These are phyloP conservation scores for Neofusicoccum sp. DNA, from an alignment of 2,329 filamentous ascomycete genomes.

Conservation along the genomic window DNA sequence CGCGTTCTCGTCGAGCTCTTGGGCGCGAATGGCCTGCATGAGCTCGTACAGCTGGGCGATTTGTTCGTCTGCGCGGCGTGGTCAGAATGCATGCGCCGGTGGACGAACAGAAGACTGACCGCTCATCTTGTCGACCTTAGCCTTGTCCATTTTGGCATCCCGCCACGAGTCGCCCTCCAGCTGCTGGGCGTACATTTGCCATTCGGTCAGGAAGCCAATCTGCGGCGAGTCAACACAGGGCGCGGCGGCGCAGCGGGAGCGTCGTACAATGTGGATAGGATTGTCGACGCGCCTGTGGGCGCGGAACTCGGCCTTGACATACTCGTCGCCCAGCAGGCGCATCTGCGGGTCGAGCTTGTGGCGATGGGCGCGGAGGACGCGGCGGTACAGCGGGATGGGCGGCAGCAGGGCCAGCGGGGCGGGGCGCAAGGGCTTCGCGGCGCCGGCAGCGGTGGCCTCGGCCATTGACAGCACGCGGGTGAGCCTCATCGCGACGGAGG, in stretches of 20 bases:
- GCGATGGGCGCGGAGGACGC: constrained; percentile 83
- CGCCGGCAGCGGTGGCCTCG: constrained; percentile 37
- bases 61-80: constrained; percentile 72
- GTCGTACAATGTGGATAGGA: constrained; percentile 80
- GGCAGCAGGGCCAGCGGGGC: constrained; percentile 73
- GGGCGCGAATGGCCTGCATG: constrained; percentile 75
- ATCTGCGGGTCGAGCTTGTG: constrained; percentile 72
- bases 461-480: constrained; percentile 31
- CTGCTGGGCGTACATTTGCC: constrained; percentile 93
- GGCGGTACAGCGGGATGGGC: constrained; percentile 85
- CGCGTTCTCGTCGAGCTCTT: constrained; percentile 52
- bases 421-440: constrained; percentile 37
- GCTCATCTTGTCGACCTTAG: constrained; percentile 91
- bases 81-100: neutral
- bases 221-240: constrained; percentile 39
- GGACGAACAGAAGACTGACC: constrained; percentile 57
- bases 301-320: constrained; percentile 90
- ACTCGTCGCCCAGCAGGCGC: constrained; percentile 86
- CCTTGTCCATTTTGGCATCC: constrained; percentile 79
- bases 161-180: constrained; percentile 86
- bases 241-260: neutral
- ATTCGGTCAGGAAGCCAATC: constrained; percentile 96
- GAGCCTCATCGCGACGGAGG: constrained; percentile 32
- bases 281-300: constrained; percentile 85
- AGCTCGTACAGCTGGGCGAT: constrained; percentile 91